Conservation (phyloP, 2,329 filamentous ascomycete species). For the Proliferodiscus dingleyae region DNA sequence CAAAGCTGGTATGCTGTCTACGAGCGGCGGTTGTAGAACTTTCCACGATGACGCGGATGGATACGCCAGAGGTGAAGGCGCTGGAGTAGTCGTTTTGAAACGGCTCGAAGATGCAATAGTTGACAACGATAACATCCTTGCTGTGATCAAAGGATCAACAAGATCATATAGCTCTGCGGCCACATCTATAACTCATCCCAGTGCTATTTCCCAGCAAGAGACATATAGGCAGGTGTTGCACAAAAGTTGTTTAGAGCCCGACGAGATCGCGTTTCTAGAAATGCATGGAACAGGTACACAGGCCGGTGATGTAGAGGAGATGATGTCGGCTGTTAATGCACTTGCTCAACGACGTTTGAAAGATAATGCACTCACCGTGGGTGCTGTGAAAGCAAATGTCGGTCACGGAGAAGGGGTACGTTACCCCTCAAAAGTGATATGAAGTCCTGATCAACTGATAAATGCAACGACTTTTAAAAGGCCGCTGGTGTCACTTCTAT, state of each 20-base stretch:
- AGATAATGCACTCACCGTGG: constrained; percentile 4
- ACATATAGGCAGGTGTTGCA: constrained; percentile 64
- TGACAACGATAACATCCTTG: constrained; percentile 43
- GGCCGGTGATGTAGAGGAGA: constrained; percentile 60
- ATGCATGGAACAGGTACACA: constrained; percentile 86
- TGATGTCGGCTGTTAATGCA: not conserved
- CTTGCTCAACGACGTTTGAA: constrained; percentile 38
- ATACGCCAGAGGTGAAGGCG: constrained; percentile 46
- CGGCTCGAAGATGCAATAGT: constrained; percentile 40
- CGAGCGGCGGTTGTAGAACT: constrained; percentile 40
- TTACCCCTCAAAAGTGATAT: not conserved
- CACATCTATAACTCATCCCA: constrained; percentile 49
- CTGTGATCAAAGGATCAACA: constrained; percentile 58
- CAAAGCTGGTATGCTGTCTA: constrained; percentile 39
- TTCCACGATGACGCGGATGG: constrained; percentile 44
- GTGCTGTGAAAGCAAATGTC: constrained; percentile 3
- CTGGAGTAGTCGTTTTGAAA: constrained; percentile 35
- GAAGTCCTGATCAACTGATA: not conserved
- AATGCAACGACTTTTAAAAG: not conserved
- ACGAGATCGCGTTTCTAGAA: constrained; percentile 75
- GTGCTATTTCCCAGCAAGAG: not conserved
- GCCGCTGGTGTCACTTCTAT: not conserved
- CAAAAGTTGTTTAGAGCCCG: constrained; percentile 64
- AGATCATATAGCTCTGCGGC: constrained; percentile 77
- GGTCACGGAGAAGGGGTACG: not conserved